These are phyloP conservation scores for Fusarium agapanthi DNA, from an alignment of 2,329 filamentous ascomycete species.

Conservation along the genomic window DNA sequence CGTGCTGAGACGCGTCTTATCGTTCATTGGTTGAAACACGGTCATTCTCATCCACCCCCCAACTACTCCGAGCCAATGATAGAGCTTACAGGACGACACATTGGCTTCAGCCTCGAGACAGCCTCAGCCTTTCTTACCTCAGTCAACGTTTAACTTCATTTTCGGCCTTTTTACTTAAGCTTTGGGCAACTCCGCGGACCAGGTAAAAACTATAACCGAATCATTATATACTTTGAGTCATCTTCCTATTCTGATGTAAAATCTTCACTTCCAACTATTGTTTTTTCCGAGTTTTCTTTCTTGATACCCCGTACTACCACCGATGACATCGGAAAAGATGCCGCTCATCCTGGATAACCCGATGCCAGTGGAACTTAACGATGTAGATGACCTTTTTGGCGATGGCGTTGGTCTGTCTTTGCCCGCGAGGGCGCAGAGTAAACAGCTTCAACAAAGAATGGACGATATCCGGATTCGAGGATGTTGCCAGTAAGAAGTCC, in stretches of 20 bases:
- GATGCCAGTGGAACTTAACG: constrained; percentile 63
- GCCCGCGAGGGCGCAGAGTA: constrained; percentile 55
- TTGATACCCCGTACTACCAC: constrained; percentile 28
- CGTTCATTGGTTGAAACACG: constrained; percentile 15
- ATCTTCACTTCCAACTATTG: neutral
- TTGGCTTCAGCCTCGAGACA: constrained; percentile 33
- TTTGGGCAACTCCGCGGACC: constrained; percentile 10
- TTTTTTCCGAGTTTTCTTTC: constrained; percentile 20
- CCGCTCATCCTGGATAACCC: constrained; percentile 53
- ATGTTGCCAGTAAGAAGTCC: constrained; percentile 77
- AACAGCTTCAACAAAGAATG: constrained; percentile 75
- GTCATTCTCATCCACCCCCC: constrained; percentile 31
- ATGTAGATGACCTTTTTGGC: constrained; percentile 79
- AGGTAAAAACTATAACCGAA: constrained; percentile 6
- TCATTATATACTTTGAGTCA: constrained; percentile 3
- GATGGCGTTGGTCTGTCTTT: constrained; percentile 70
- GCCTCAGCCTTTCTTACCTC: constrained; percentile 37
- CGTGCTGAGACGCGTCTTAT: constrained; percentile 8
- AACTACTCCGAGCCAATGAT: constrained; percentile 22
- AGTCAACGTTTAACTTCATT: constrained; percentile 12
- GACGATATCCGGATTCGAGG: constrained; percentile 80
- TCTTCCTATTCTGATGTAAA: constrained; percentile 18
- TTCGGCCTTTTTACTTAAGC: constrained; percentile 11
- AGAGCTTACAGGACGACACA: neutral
- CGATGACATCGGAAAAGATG: constrained; percentile 53